Evolutionary conservation across 768 basidiomycete genomes (phyloP).

Genomic region (Scleroderma citrinum): DNA sequence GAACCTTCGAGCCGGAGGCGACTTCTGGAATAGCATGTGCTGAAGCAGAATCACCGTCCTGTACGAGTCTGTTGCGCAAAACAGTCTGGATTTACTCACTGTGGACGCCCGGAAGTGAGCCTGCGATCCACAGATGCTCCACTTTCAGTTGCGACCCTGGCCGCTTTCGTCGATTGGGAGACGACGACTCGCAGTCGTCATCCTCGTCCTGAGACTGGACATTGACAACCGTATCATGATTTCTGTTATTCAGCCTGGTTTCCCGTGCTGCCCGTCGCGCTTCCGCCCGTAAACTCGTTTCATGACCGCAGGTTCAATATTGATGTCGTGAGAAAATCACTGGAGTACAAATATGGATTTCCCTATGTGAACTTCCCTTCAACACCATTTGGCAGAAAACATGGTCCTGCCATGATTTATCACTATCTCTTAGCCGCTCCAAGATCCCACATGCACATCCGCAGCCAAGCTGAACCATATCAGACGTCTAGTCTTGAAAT

Average conservation of each 20-base stretch:
- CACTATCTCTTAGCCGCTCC: no score
- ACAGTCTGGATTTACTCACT: background rate
- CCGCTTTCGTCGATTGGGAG: constrained; percentile 24
- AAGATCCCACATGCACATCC: no score
- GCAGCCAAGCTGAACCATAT: no score
- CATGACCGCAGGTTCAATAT: no score
- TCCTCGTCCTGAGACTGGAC: background rate
- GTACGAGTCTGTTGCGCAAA: constrained; percentile 1
- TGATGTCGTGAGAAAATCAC: no score
- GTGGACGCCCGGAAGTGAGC: background rate
- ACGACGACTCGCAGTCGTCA: background rate
- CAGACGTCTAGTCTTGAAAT: no score
- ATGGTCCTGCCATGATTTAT: no score
- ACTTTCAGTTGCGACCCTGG: constrained; percentile 26
- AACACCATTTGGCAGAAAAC: no score
- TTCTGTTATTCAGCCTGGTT: background rate
- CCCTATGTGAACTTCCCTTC: no score
- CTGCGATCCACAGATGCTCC: constrained; percentile 6
- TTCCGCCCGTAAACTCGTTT: constrained; percentile 32
- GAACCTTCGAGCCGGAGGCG: constrained; percentile 16
- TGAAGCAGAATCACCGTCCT: background rate
- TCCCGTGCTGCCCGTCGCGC: constrained; percentile 11
- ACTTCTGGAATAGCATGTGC: background rate
- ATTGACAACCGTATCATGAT: background rate
- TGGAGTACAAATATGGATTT: no score